Evolutionary conservation across 352 stramenopile genomes (phyloP).

Genomic region (Globisporangium abappressorium): DNA sequence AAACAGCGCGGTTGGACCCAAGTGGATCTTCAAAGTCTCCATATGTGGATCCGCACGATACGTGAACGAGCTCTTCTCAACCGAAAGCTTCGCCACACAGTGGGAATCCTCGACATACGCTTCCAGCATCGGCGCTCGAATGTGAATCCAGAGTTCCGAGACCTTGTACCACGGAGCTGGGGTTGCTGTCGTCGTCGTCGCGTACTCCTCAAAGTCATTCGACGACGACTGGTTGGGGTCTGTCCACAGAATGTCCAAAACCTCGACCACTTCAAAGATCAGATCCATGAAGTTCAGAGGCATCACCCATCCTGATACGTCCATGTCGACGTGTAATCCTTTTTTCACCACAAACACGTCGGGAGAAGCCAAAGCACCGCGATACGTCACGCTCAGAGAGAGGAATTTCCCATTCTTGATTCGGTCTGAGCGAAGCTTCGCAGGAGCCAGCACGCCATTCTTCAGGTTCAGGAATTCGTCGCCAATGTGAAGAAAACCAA

Average conservation of each 20-base stretch:
- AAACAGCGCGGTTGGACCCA: constrained; percentile 78
- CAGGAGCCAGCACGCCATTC: constrained; percentile 64
- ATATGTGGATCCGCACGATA: constrained; percentile 59
- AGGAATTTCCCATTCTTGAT: constrained; percentile 57
- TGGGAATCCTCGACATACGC: constrained; percentile 86
- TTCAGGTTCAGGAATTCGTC: constrained; percentile 83
- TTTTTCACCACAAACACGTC: constrained; percentile 61
- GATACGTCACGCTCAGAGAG: constrained; percentile 60
- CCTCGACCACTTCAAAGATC: constrained; percentile 73
- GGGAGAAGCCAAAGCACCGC: constrained; percentile 33
- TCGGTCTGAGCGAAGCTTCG: constrained; percentile 67
- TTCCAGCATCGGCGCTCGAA: constrained; percentile 79
- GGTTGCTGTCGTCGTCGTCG: constrained; percentile 1
- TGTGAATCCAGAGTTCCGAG: constrained; percentile 61
- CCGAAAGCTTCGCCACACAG: constrained; percentile 81
- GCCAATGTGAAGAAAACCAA: constrained; percentile 75
- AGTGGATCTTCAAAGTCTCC: constrained; percentile 66
- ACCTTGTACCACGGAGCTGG: constrained; percentile 54
- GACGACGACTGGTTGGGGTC: constrained; percentile 14
- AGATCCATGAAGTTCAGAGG: constrained; percentile 65
- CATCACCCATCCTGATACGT: constrained; percentile 78
- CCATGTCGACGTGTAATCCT: constrained; percentile 58
- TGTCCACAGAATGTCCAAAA: constrained; percentile 68
- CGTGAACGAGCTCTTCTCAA: constrained; percentile 73
- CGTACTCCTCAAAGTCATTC: constrained; percentile 16